Percentiles rank a stretch among this genome's conserved stretches.
Conservation (phyloP, 805 yeast genomes). For the Starmerella floricola region DNA sequence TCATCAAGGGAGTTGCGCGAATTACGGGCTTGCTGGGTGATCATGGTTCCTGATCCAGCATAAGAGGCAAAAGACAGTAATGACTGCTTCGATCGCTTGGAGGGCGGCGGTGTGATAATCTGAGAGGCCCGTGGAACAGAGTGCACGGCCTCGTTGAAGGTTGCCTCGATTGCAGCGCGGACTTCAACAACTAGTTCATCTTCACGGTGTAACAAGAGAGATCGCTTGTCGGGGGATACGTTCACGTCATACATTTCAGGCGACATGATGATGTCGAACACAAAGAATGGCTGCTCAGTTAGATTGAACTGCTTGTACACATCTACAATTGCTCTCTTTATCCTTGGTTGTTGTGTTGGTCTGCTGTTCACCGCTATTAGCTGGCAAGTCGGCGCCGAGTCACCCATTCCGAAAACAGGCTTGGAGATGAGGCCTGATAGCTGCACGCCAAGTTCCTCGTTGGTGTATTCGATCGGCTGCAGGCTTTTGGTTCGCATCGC, state of each 20-base stretch:
- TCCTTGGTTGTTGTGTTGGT: slow-evolving; percentile 50
- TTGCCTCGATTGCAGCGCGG: slow-evolving; percentile 37
- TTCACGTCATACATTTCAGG: slow-evolving; percentile 54
- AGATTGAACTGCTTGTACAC: slow-evolving; percentile 59
- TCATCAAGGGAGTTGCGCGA: too few relatives aligned
- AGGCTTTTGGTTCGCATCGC: slow-evolving; percentile 50
- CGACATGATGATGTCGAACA: slow-evolving; percentile 46
- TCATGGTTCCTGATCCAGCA: slow-evolving; percentile 15
- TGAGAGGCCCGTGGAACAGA: slow-evolving; percentile 27
- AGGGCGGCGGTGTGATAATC: slow-evolving; percentile 4
- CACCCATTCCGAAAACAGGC: slow-evolving; percentile 66
- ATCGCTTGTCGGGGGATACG: slow-evolving; percentile 83
- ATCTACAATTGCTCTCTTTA: slow-evolving; percentile 56
- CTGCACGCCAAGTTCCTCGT: not conserved
- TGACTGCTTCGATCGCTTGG: slow-evolving; percentile 11
- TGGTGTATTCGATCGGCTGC: slow-evolving; percentile 35
- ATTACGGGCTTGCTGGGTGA: slow-evolving; percentile 8
- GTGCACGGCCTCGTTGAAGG: slow-evolving; percentile 35
- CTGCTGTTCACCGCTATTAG: slow-evolving; percentile 59
- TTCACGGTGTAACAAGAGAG: slow-evolving; percentile 59
- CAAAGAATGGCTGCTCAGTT: slow-evolving; percentile 59
- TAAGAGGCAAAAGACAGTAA: slow-evolving; percentile 12
- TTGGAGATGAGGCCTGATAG: slow-evolving; percentile 55
- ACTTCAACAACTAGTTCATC: slow-evolving; percentile 43
- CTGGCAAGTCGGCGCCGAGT: slow-evolving; percentile 65